These are phyloP conservation scores for Nicotiana paniculata DNA, from an alignment of 257 asterid genomes.

Conservation along the genomic window DNA sequence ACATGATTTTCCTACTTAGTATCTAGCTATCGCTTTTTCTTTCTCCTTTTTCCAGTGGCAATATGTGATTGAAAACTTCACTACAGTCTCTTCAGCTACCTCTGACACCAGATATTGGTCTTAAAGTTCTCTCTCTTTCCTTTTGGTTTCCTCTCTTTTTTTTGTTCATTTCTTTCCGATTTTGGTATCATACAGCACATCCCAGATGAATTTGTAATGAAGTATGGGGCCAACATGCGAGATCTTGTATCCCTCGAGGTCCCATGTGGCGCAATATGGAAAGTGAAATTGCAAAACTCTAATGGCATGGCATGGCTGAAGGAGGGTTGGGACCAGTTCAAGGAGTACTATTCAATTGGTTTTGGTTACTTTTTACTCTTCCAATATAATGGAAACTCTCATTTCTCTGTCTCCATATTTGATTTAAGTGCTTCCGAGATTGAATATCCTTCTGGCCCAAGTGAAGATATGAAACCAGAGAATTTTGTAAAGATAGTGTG, in stretches of 20 bases:
- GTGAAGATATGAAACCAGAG: background rate
- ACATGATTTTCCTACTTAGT: background rate
- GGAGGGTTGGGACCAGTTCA: background rate
- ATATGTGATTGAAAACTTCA: background rate
- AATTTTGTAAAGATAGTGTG: background rate
- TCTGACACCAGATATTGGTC: background rate
- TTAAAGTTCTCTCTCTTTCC: background rate
- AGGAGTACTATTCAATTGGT: background rate
- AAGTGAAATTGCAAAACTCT: background rate
- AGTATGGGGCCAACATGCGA: background rate
- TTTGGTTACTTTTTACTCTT: background rate
- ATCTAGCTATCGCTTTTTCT: background rate
- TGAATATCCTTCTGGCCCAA: background rate
- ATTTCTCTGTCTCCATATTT: constrained; percentile 3
- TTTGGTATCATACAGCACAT: constrained; percentile 4
- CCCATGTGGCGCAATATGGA: background rate
- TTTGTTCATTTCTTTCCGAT: background rate
- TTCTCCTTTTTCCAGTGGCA: background rate
- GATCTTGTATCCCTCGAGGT: background rate
- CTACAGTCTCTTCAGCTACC: background rate
- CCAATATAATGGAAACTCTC: constrained; percentile 4
- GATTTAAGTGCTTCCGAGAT: constrained; percentile 5
- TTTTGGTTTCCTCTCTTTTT: background rate
- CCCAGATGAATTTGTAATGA: background rate
- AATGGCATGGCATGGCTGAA: background rate